Evolutionary conservation across 2,329 filamentous ascomycete genomes (phyloP), one percentile per base, ranked within the genome.

Genomic region (Aspergillus sp.): DNA sequence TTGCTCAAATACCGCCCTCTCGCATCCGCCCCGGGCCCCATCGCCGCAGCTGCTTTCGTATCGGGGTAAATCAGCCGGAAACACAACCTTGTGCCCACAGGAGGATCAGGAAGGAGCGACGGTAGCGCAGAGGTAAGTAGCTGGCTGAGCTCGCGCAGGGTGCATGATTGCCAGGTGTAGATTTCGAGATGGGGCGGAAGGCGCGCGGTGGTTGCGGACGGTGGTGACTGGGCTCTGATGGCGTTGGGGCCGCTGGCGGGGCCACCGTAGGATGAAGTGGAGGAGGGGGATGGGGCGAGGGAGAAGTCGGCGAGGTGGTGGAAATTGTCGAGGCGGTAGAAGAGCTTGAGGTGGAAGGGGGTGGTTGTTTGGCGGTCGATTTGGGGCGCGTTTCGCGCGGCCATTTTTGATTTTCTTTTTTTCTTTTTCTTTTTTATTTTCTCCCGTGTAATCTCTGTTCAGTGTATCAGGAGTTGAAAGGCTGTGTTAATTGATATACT

Each of bases 41-140:
- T 67, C 54, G 59, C 66, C 55, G 57, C 67, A 23, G 59, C 66
- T 54, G 47, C 70, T 60, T 50, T 74, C 20, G 86, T 81, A 67
- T 95, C 89, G 1, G 87, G 86, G 64, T 86, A 95, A 46, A 96
- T 82, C 15, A 95, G 80, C 43, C 90, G 85, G 71, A 93, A 97
- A 51, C 82, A 83, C n/a, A 96, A 77, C 46, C 91, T 83, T 7
- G 90, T 91, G 51, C 91, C 90, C 37, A 90, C 78, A 5, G 84
- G 80, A 0, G 87, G 87, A 33, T 78, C 74, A 0, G 90, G 88
- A 2, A 95, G 78, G 17, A 89, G 72, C 2, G 75, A 71, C 0
- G 87, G 85, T 1, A 88, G 75, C 1, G 85, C 78, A 44, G 81
- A 80, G 23, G 82, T 81, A 48, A 97, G 79, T 46, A 91, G 83